Conservation (phyloP, 169 alveolate genomes). For the Plasmodium coatneyi region DNA sequence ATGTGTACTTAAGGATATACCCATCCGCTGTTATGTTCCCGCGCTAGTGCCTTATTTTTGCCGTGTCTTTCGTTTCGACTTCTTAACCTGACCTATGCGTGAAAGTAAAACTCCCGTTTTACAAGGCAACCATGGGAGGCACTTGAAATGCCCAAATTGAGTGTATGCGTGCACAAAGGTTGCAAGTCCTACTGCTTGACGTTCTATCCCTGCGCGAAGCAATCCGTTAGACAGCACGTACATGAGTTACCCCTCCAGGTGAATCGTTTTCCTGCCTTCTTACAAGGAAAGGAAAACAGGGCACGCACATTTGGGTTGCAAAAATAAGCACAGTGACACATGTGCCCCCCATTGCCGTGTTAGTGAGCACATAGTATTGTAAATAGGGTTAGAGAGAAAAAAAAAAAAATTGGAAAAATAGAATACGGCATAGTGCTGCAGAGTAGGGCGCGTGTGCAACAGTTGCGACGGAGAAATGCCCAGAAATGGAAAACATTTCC, state of each 20-base stretch:
- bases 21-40: background rate
- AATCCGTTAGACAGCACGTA: background rate
- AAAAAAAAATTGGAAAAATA: background rate
- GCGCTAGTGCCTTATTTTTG: background rate
- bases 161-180: background rate
- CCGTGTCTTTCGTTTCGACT: background rate
- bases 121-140: background rate
- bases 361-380: background rate
- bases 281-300: background rate
- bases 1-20: background rate
- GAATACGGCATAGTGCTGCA: background rate
- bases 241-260: background rate
- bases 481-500: background rate
- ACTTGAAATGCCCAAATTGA: background rate
- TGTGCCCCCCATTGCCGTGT: background rate
- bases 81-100: background rate
- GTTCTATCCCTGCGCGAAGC: background rate
- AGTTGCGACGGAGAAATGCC: background rate
- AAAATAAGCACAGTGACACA: background rate
- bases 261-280: background rate
- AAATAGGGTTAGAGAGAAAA: background rate
- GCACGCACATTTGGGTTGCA: background rate
- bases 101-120: background rate
- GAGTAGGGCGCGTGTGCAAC: constrained; percentile 6
- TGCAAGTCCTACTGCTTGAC: background rate